Percentiles rank a stretch among this genome's conserved stretches.
Conservation (phyloP, 2,329 filamentous ascomycete species). For the Talaromyces sp. region DNA sequence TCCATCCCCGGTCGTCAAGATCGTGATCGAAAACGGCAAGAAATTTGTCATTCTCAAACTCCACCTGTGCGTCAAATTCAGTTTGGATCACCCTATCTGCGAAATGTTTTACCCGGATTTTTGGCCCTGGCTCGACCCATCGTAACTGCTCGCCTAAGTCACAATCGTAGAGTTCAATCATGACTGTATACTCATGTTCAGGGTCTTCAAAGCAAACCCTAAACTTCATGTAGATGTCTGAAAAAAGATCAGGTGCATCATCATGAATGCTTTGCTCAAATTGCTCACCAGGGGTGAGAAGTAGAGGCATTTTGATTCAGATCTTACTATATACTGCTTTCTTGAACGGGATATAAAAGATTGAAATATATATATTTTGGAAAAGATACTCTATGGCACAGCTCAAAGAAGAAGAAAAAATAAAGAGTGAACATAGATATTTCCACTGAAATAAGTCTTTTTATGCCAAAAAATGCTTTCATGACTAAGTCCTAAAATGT, state of each 20-base stretch:
- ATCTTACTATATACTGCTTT: not conserved
- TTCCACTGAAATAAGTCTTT: not conserved
- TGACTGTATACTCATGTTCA: not conserved
- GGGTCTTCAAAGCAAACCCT: not conserved
- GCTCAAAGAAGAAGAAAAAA: not conserved
- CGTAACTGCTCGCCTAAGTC: not conserved
- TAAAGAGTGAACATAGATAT: not conserved
- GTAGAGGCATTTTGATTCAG: not conserved
- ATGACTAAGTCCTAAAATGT: no score
- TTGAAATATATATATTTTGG: not conserved
- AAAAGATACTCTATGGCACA: not conserved
- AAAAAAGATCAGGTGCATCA: not conserved
- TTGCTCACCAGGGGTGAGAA: not conserved
- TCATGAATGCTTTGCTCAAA: not conserved
- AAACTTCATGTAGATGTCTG: not conserved
- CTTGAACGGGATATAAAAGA: not conserved
- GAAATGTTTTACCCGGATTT: not conserved
- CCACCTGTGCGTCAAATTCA: not conserved
- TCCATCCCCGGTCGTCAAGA: not conserved
- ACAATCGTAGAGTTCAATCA: not conserved
- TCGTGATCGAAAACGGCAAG: not conserved
- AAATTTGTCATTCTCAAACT: not conserved
- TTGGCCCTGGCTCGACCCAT: not conserved
- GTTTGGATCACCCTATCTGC: not conserved
- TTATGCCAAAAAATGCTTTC: not conserved